These are phyloP conservation scores for Neurospora sp. DNA, from an alignment of 2,329 filamentous ascomycete species.

Conservation along the genomic window DNA sequence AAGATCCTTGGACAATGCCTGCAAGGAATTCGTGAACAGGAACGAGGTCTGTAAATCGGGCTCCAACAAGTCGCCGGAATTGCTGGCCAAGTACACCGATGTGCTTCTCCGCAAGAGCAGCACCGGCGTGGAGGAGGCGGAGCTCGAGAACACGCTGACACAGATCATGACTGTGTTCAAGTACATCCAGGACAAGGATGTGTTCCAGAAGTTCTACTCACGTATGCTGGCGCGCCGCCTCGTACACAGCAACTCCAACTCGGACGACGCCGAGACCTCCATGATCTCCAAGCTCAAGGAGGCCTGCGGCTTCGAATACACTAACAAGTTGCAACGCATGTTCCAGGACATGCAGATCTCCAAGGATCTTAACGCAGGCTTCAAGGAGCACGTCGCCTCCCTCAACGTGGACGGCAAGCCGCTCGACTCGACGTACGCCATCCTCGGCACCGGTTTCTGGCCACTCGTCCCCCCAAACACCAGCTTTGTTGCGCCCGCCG, in stretches of 20 bases:
- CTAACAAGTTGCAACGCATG: conserved; percentile 98
- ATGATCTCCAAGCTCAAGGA: conserved; percentile 99
- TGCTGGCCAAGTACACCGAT: conserved; percentile 93
- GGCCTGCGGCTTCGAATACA: conserved; percentile 97
- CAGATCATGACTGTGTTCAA: conserved; percentile 99
- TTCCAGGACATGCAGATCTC: conserved; percentile 99
- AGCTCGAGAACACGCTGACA: conserved; percentile 77
- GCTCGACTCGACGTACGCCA: conserved; percentile 81
- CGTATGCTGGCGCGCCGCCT: conserved; percentile 91
- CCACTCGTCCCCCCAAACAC: conserved; percentile 80
- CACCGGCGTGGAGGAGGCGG: conserved; percentile 85
- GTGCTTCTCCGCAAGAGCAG: conserved; percentile 85
- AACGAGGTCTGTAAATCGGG: conserved; percentile 93
- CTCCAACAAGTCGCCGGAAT: conserved; percentile 87
- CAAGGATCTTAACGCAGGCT: conserved; percentile 87
- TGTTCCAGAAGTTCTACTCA: conserved; percentile 99
- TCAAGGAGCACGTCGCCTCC: conserved; percentile 65
- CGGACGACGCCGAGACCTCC: conserved; percentile 93
- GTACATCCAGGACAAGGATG: conserved; percentile 99
- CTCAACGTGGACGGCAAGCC: conserved; percentile 45
- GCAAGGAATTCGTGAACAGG: conserved; percentile 94
- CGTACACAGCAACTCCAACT: conserved; percentile 90
- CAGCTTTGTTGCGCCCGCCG: conserved; percentile 75
- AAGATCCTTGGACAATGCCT: conserved; percentile 89
- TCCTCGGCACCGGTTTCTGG: conserved; percentile 96